Base-by-base conservation (phyloP, 306 rosid species). In the Adenanthera pavonina region DNA sequence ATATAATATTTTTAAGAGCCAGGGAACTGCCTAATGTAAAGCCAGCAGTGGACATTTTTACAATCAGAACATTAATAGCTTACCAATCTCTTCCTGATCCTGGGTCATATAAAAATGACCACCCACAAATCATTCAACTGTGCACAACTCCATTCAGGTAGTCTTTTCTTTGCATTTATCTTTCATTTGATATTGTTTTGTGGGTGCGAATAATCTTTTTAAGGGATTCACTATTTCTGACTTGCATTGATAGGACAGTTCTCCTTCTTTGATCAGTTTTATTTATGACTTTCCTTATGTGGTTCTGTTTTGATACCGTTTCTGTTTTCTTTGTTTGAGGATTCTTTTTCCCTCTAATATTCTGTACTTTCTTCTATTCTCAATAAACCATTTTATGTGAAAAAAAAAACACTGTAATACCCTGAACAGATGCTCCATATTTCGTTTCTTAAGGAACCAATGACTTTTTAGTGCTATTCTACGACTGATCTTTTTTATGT, bases 111-210 rank as follows among this genome's bases (percentile, higher is more conserved):
- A 92, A 86, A 85, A 91, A 85, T 76, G 99, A 93, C 81, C 97
- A 93, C 84, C 85, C 89, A 66, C 91, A 80, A 86, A 89, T 95
- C 71, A 91, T 91, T 80, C 92, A 92, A 82, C 79, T 93, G 56
- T 95, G 99, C 86, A 88, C 97, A 78, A 88, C 87, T 78, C 99
- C 99, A 53, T 95, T 90, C 91, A 92, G 97, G 99, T 95, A 89
- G 70, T 80, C 76, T 84, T 74, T 69, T 71, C 51, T 75, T 75
- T 70, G 73, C 52, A 77, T 60, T 54, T 51, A 38, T 67, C 17
- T 48, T 35, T 57, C 49, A 36, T 78, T 82, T 67, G 38, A 38
- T 74, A 69, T 81, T 65, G 41, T 59, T 60, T 74, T 48, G 44
- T 74, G 46, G 48, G 64, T 51, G 49, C 65, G 49, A 67, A 78